A percentile compares a stretch with the other conserved stretches of the same genome.
Conservation (phyloP, 257 asterid genomes). For the Solanum tarijense region DNA sequence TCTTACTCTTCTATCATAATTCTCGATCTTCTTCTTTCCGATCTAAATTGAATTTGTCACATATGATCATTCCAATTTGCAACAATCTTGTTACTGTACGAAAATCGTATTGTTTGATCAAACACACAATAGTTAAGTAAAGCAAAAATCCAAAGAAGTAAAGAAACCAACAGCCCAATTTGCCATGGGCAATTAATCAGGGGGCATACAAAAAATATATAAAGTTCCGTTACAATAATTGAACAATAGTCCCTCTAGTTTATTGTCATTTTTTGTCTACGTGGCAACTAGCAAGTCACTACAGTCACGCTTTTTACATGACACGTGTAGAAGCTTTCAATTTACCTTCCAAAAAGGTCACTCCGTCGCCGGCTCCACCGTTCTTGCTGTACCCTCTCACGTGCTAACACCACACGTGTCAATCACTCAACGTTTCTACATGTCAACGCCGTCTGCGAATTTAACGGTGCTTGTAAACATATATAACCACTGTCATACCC, state of each 20-base stretch:
- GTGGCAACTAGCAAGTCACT: neutral
- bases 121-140: neutral
- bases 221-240: neutral
- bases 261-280: neutral
- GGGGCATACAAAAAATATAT: neutral
- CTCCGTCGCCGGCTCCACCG: constrained; percentile 16
- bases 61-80: neutral
- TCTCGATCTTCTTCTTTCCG: accelerated
- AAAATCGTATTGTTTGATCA: neutral
- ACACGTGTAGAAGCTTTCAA: constrained; percentile 13
- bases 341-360: neutral
- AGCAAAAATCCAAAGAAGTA: neutral
- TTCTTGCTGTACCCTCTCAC: constrained; percentile 19
- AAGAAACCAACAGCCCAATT: neutral
- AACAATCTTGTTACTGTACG: neutral
- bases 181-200: neutral
- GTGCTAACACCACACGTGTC: constrained; percentile 34
- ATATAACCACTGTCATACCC: neutral
- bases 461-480: neutral
- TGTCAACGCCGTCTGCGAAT: constrained; percentile 13
- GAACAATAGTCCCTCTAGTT: neutral
- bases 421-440: neutral
- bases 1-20: no score
- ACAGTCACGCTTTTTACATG: constrained; percentile 15
- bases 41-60: neutral